Evolutionary conservation across 306 rosid genomes (phyloP), one percentile per base, ranked within the genome.

Genomic region (Gillenia trifoliata): DNA sequence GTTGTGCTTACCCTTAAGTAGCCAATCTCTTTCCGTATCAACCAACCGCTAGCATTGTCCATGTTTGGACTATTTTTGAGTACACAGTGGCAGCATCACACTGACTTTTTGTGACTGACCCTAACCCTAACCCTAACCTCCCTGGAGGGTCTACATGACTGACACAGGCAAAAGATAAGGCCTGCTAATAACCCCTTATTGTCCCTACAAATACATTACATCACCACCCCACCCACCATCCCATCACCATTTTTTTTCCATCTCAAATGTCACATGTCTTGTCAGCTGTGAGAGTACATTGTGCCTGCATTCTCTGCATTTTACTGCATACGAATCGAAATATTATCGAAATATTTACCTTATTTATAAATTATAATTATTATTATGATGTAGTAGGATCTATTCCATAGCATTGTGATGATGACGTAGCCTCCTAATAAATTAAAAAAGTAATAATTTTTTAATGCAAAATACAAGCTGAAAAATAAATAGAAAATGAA

Each of bases 191-290:
- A n/a, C n/a, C n/a, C n/a, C n/a, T n/a, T 8, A 8, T 33, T 75
- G 57, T 64, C 83, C 76, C 77, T 45, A 61, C 72, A 62, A 30
- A 63, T 68, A 20, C 22, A 40, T 77, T 40, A 77, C 82, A 84
- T 80, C 84, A 65, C 81, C 79, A 30, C 45, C 3, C n/a, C 76
- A 84, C 80, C 84, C 77, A 69, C 78, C 87, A 70, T 80, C 79
- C 76, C 79, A 75, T 83, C 75, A 20, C 75, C 71, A 63, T 13
- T 26, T 26, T 34, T 55, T 61, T 30, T 66, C 65, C 25, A 77
- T 82, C 85, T 84, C 85, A 45, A 45, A 45, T 45, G 20, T 78
- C 88, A 79, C 78, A 63, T 76, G 84, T 86, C 93, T 31, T 79
- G 57, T 86, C 90, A 76, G 77, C 47, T 6, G 0, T 9, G 66